Evolutionary conservation across 2,329 filamentous ascomycete species (phyloP).

Genomic region (Metarhizium guizhouense): DNA sequence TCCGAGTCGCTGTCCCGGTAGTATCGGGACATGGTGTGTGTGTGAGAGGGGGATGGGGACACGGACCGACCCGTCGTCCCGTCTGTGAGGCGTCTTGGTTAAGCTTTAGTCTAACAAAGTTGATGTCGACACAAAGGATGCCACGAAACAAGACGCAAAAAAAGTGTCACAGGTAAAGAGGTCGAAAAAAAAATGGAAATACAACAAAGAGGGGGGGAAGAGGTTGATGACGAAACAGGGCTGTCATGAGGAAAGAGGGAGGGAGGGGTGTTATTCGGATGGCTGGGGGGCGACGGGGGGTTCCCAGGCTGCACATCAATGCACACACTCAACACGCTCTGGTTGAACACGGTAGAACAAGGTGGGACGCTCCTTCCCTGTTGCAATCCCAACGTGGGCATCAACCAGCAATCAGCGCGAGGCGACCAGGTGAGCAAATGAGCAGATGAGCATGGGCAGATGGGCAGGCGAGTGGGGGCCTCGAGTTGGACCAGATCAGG

Average conservation of each 20-base stretch:
- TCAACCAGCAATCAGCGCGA: not conserved
- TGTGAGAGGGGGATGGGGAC: conserved; percentile 2
- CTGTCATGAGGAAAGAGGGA: not conserved
- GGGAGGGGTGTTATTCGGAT: not conserved
- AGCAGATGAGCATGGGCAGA: not conserved
- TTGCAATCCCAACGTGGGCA: not conserved
- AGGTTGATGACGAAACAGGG: conserved; percentile 8
- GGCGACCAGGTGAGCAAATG: not conserved
- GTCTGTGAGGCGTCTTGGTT: conserved; percentile 5
- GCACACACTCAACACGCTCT: no score
- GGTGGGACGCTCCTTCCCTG: not conserved
- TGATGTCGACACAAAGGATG: not conserved
- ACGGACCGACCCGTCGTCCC: conserved; percentile 7
- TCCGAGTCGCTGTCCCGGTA: conserved; percentile 29
- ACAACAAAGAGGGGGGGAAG: not conserved
- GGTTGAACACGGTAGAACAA: not conserved
- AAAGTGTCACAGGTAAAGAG: not conserved
- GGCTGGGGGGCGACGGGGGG: not conserved
- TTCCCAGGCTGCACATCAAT: not conserved
- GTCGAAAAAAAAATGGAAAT: not conserved
- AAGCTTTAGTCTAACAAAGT: conserved; percentile 2
- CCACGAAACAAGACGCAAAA: not conserved
- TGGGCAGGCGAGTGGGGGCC: not conserved
- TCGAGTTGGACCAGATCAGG: not conserved
- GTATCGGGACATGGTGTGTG: conserved; percentile 21